These are phyloP conservation scores for Xylariales sp. DNA, from an alignment of 2,329 filamentous ascomycete species.

Conservation along the genomic window DNA sequence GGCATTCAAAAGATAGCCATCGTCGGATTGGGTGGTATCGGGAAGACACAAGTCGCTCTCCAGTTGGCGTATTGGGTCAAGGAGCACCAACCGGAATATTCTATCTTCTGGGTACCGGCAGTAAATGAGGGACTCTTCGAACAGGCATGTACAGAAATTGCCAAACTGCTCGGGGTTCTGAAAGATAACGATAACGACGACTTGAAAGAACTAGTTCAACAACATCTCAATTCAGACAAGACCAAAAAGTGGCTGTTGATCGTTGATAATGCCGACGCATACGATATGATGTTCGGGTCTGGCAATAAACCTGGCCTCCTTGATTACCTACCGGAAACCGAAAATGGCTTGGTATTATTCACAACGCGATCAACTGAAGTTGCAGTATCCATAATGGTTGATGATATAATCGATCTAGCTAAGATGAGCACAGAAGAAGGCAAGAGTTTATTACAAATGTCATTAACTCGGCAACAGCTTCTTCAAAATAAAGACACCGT, in stretches of 20 bases:
- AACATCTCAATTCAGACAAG: slow-evolving; percentile 19
- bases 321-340: not conserved
- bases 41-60: slow-evolving; percentile 35
- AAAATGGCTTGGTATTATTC: slow-evolving; percentile 26
- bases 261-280: slow-evolving; percentile 37
- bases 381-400: slow-evolving; percentile 17
- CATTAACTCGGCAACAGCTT: slow-evolving; percentile 13
- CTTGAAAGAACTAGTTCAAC: slow-evolving; percentile 55
- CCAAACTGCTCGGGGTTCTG: slow-evolving; percentile 24
- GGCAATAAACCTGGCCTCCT: not conserved
- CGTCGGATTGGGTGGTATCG: slow-evolving; percentile 31
- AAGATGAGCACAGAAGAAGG: slow-evolving; percentile 24
- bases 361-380: slow-evolving; percentile 30
- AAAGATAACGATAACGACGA: slow-evolving; percentile 48
- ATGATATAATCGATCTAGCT: slow-evolving; percentile 19
- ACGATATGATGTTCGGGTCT: slow-evolving; percentile 17
- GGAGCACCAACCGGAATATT: slow-evolving; percentile 26
- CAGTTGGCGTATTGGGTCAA: slow-evolving; percentile 33
- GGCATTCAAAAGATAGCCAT: slow-evolving; percentile 23
- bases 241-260: slow-evolving; percentile 33
- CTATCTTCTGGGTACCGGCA: slow-evolving; percentile 40
- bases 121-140: slow-evolving; percentile 31
- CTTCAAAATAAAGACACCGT: slow-evolving; percentile 9
- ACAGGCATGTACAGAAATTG: slow-evolving; percentile 30
- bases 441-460: slow-evolving; percentile 18